Base-by-base conservation (phyloP, 139 green algal species). In the Tetraselmis striata region DNA sequence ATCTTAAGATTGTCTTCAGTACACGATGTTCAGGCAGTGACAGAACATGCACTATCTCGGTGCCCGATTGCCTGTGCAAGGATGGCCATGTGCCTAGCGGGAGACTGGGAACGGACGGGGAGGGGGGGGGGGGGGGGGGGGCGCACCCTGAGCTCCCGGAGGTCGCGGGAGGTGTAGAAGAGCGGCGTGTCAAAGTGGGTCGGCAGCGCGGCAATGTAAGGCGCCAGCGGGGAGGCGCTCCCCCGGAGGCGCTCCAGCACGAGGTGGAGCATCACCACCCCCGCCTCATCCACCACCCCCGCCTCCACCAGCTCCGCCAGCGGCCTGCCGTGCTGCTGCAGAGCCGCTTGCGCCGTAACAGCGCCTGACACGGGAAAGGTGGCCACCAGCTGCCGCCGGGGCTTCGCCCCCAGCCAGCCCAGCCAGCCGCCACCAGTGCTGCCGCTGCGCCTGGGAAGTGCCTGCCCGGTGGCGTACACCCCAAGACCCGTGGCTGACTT, bases 191-290 rank as follows among this genome's bases (percentile, higher is more conserved):
- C 45, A 67, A 67, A 67, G 45, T 67, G 45, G 74, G 25, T 59
- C 1, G 87, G 87, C 32, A 90, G 83, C 1, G 74, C 30, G 2
- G 32, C 59, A 1, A 90, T 79, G 84, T 84, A 90, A 1, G 87
- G 83, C 5, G 76, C 75, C 5, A 84, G 67, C 0, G 80, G 58
- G 0, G 84, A 88, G n/a, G n/a, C n/a, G 1, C 79, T 59, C n/a
- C 81, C 85, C n/a, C 82, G 79, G 28, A 85, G 75, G 1, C 82
- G 76, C 80, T 97, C 91, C 28, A 95, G 67, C 32, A 91, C 59
- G 77, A 97, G 86, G 79, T 90, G 84, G 79, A 93, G 45, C 25
- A 95, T 89, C 1, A 95, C 85, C 0, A 87, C 59, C 0, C 58
- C 82, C 0, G 92, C 87, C 82, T 94, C 90, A 58, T 95, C 91